These are phyloP conservation scores for Tricholoma bakamatsutake DNA, from an alignment of 768 basidiomycete species.

Conservation along the genomic window DNA sequence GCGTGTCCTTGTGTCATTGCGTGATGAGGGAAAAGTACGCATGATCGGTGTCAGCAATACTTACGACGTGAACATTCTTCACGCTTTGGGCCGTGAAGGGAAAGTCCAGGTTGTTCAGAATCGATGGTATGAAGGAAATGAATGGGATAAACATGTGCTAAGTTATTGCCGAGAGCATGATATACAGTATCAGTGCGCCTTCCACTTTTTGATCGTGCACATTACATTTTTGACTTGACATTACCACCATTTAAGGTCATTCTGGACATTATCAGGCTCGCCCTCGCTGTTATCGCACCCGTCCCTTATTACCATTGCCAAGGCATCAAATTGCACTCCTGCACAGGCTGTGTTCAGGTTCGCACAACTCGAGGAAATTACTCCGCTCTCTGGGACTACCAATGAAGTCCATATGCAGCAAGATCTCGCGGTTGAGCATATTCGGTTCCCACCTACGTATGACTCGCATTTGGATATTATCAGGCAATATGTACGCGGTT, in stretches of 20 bases:
- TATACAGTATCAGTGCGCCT: conserved; percentile 65
- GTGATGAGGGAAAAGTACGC: conserved; percentile 58
- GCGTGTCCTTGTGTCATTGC: conserved; percentile 51
- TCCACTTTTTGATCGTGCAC: background rate
- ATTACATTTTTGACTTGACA: background rate
- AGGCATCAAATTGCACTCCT: conserved; percentile 45
- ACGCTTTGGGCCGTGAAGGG: conserved; percentile 44
- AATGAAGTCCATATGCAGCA: conserved; percentile 62
- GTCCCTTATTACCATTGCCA: conserved; percentile 36
- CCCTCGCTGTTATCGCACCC: conserved; percentile 53
- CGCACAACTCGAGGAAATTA: conserved; percentile 59
- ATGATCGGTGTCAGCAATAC: conserved; percentile 75
- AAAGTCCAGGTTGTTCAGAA: conserved; percentile 76
- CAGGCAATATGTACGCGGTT: conserved; percentile 14
- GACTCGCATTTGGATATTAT: conserved; percentile 8
- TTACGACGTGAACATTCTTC: conserved; percentile 56
- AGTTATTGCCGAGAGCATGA: conserved; percentile 56
- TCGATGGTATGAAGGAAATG: conserved; percentile 79
- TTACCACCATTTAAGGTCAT: conserved; percentile 48
- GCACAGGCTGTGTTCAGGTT: conserved; percentile 67
- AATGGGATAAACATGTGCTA: conserved; percentile 64
- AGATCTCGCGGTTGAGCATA: conserved; percentile 39
- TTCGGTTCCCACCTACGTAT: conserved; percentile 13
- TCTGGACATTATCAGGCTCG: conserved; percentile 85
- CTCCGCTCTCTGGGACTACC: conserved; percentile 73